These are phyloP conservation scores for Iberis amara DNA, from an alignment of 441 rosid species.

Conservation along the genomic window DNA sequence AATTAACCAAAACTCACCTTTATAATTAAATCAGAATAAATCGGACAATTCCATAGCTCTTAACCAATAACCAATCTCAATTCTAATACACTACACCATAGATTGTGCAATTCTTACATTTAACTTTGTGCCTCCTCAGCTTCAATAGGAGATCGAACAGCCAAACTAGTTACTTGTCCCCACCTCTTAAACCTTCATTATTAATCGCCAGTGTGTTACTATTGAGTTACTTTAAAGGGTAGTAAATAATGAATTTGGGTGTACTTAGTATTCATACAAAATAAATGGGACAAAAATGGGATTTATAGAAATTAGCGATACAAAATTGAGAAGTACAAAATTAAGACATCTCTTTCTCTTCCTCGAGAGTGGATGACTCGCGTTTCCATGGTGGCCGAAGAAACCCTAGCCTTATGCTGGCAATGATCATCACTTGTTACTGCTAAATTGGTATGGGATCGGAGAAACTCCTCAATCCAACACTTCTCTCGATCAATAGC, in stretches of 20 bases:
- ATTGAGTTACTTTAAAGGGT: too few species aligned
- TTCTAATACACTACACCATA: too few species aligned
- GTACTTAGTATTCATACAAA: not conserved
- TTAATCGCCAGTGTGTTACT: too few species aligned
- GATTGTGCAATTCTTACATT: too few species aligned
- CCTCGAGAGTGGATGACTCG: slow-evolving; percentile 21
- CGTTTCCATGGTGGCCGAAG: slow-evolving; percentile 30
- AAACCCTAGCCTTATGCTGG: slow-evolving; percentile 31
- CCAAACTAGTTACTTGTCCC: too few species aligned
- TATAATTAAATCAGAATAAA: too few species aligned
- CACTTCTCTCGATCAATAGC: slow-evolving; percentile 23
- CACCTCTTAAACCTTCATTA: too few species aligned
- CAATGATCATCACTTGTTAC: slow-evolving; percentile 20
- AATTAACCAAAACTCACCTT: too few species aligned
- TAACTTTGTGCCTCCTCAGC: too few species aligned
- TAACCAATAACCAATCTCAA: too few species aligned
- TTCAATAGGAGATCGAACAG: too few species aligned
- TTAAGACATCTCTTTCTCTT: slow-evolving; percentile 12
- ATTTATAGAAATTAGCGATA: slow-evolving; percentile 8
- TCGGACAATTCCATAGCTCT: too few species aligned
- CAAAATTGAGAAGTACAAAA: slow-evolving; percentile 5
- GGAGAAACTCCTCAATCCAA: slow-evolving; percentile 30
- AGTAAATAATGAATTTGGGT: not conserved
- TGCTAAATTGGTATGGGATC: slow-evolving; percentile 28
- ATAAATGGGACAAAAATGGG: not conserved